Percentiles rank a stretch among this genome's conserved stretches.
Evolutionary conservation across 768 basidiomycete genomes (phyloP).

Genomic region (Rubroboletus satanas): DNA sequence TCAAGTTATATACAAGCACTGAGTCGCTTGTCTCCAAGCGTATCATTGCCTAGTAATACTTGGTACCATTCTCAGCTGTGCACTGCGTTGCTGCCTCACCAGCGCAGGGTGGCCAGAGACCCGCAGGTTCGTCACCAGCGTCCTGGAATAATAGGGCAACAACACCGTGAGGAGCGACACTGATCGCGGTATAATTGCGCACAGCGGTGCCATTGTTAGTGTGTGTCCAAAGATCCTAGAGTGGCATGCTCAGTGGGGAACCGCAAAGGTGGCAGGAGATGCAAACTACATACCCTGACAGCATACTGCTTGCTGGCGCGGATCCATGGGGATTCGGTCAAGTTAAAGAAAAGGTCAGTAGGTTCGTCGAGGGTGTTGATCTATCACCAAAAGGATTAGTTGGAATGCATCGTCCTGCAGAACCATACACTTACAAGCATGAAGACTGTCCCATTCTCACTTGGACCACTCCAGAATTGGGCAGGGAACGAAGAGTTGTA

Average conservation of each 20-base stretch:
- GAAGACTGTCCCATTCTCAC: constrained; percentile 57
- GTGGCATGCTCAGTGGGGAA: not conserved
- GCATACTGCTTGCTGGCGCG: constrained; percentile 59
- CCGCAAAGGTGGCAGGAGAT: not conserved
- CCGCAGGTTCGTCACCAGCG: constrained; percentile 63
- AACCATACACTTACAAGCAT: constrained; percentile 49
- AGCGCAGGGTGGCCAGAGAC: constrained; percentile 52
- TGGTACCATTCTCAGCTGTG: constrained; percentile 56
- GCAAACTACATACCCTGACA: constrained; percentile 45
- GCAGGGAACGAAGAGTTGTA: constrained; percentile 48
- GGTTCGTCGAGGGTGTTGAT: constrained; percentile 54
- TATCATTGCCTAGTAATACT: constrained; percentile 10
- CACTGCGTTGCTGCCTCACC: constrained; percentile 45
- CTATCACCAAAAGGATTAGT: constrained; percentile 29
- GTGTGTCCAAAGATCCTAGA: constrained; percentile 68
- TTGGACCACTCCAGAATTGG: constrained; percentile 65
- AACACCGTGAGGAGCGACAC: constrained; percentile 63
- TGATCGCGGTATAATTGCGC: constrained; percentile 44
- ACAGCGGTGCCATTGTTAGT: constrained; percentile 64
- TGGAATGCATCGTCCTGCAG: not conserved
- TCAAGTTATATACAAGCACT: not conserved
- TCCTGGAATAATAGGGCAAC: constrained; percentile 61
- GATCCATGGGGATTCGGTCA: constrained; percentile 70
- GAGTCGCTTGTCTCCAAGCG: not conserved
- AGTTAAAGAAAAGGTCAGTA: constrained; percentile 54